These are phyloP conservation scores for Sisymbrium altissimum DNA, from an alignment of 345 rosid species.

Conservation along the genomic window DNA sequence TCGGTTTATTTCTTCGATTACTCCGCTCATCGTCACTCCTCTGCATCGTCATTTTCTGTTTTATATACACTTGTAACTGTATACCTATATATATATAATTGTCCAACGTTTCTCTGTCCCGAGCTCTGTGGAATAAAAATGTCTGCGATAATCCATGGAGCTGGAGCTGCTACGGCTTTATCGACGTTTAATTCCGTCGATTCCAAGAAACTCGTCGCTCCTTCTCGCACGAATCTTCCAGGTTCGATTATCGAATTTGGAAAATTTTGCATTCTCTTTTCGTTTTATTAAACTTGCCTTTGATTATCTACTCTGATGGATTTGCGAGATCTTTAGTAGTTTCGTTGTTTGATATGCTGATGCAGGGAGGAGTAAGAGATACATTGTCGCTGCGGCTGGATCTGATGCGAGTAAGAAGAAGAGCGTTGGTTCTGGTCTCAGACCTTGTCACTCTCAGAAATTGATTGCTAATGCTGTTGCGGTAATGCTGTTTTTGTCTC, in stretches of 20 bases:
- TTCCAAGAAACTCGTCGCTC: slow-evolving; percentile 42
- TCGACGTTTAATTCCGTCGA: slow-evolving; percentile 46
- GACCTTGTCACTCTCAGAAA: slow-evolving; percentile 39
- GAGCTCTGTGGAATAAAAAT: slow-evolving; percentile 36
- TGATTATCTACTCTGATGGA: not conserved
- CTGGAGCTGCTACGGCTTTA: slow-evolving; percentile 54
- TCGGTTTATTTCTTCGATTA: slow-evolving; percentile 19
- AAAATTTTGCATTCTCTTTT: too few relatives aligned
- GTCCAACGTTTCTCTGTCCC: not conserved
- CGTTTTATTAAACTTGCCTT: too few relatives aligned
- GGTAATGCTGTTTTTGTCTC: slow-evolving; percentile 32
- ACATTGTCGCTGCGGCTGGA: slow-evolving; percentile 52
- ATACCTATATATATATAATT: not conserved
- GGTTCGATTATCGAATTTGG: slow-evolving; percentile 32
- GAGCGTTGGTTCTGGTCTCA: slow-evolving; percentile 36
- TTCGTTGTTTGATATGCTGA: not conserved
- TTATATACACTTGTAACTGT: not conserved
- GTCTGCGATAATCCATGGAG: slow-evolving; percentile 63
- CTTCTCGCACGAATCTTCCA: slow-evolving; percentile 46
- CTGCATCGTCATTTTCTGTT: slow-evolving; percentile 8
- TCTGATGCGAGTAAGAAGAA: slow-evolving; percentile 46
- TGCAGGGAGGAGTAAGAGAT: slow-evolving; percentile 49
- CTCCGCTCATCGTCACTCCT: slow-evolving; percentile 24
- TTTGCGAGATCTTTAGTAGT: not conserved
- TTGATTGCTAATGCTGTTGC: slow-evolving; percentile 76